These are phyloP conservation scores for Chalciporus piperatus DNA, from an alignment of 768 basidiomycete genomes.

Conservation along the genomic window DNA sequence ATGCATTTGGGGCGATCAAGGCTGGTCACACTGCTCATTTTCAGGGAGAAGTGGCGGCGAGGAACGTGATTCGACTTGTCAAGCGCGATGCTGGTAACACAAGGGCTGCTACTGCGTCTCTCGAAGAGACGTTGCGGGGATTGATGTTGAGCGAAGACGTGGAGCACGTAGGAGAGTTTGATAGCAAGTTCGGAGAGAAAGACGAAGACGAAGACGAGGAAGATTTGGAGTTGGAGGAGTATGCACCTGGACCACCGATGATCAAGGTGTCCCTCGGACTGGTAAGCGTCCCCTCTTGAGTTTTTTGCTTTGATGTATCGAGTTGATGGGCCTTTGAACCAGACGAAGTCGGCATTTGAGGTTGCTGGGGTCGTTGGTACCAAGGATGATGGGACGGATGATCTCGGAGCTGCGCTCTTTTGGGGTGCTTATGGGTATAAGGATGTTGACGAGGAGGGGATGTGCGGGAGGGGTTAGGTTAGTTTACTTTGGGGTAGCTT, in stretches of 20 bases:
- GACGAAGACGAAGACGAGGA: background rate
- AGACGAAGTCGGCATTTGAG: constrained; percentile 48
- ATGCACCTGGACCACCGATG: constrained; percentile 45
- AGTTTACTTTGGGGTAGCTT: background rate
- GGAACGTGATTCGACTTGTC: constrained; percentile 52
- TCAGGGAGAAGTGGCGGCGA: constrained; percentile 51
- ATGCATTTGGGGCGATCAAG: constrained; percentile 61
- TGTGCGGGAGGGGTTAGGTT: constrained; percentile 1
- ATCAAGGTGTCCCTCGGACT: constrained; percentile 66
- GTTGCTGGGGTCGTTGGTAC: constrained; percentile 43
- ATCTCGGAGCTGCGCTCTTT: constrained; percentile 45
- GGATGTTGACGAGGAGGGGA: constrained; percentile 30
- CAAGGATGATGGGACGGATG: constrained; percentile 43
- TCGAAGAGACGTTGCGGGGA: background rate
- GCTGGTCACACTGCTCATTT: constrained; percentile 58
- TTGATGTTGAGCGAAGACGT: background rate
- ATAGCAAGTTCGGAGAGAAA: background rate
- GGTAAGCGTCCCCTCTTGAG: constrained; percentile 31
- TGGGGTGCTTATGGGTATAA: constrained; percentile 47
- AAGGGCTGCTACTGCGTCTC: background rate
- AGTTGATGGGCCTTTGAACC: background rate
- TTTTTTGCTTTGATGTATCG: background rate
- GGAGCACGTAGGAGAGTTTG: background rate
- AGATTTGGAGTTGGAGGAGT: constrained; percentile 36
- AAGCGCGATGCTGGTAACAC: constrained; percentile 14